A percentile compares a stretch with the other conserved stretches of the same genome.
phyloP scores from a whole-genome alignment of 2,329 filamentous ascomycete species.

The Exophiala calicioides region DNA sequence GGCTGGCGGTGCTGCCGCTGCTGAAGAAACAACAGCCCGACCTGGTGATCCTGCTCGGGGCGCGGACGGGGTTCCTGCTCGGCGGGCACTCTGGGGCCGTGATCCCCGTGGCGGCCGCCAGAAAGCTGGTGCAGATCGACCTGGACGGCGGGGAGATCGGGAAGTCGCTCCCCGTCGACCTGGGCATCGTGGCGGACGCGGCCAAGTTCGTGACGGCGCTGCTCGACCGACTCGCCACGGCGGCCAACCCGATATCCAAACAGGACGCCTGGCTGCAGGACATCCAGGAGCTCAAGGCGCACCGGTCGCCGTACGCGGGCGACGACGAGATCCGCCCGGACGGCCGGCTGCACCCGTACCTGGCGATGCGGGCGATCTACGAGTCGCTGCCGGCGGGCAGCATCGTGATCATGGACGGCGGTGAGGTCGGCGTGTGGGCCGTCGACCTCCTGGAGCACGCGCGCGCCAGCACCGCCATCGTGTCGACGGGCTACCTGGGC shows the following conservation, averaged over 20 bases:
- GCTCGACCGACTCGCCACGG: slow-evolving; percentile 17
- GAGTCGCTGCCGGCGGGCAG: slow-evolving; percentile 36
- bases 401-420: slow-evolving; percentile 46
- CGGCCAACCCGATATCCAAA: slow-evolving; percentile 16
- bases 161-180: slow-evolving; percentile 41
- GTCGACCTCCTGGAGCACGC: slow-evolving; percentile 34
- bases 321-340: slow-evolving; percentile 32
- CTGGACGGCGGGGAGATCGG: slow-evolving; percentile 47
- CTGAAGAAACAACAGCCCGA: slow-evolving; percentile 40
- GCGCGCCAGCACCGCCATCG: slow-evolving; percentile 22
- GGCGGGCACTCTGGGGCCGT: slow-evolving; percentile 41
- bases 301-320: slow-evolving; percentile 27
- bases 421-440: slow-evolving; percentile 41
- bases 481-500: slow-evolving; percentile 43
- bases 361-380: slow-evolving; percentile 43
- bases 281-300: slow-evolving; percentile 22
- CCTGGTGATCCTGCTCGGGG: slow-evolving; percentile 45
- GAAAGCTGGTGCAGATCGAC: slow-evolving; percentile 47
- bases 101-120: slow-evolving; percentile 39
- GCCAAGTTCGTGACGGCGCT: slow-evolving; percentile 38
- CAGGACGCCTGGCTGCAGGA: slow-evolving; percentile 22
- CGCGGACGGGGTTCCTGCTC: slow-evolving; percentile 46
- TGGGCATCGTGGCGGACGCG: slow-evolving; percentile 47
- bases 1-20: slow-evolving; percentile 37
- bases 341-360: slow-evolving; percentile 46